Evolutionary conservation across 108 stramenopile species (phyloP).

Genomic region (Conticribra weissflogii): DNA sequence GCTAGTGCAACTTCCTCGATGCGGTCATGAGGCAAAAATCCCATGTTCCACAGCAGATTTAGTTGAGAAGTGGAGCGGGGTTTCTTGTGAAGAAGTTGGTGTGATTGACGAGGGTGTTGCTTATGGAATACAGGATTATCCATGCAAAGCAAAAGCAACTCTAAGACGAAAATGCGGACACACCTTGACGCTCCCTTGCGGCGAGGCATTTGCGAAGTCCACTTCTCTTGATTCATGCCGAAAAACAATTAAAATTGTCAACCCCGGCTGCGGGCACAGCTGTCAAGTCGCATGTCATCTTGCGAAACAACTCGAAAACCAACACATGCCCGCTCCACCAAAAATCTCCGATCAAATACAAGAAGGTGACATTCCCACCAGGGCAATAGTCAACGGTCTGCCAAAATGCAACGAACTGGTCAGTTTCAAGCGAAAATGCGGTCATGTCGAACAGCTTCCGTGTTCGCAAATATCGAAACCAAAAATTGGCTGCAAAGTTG

Average conservation of each 20-base stretch:
- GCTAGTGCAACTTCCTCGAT: slow-evolving; percentile 22
- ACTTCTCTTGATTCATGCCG: slow-evolving; percentile 8
- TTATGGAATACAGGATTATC: slow-evolving; percentile 37
- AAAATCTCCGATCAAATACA: slow-evolving; percentile 9
- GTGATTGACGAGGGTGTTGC: slow-evolving; percentile 32
- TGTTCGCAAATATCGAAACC: slow-evolving; percentile 15
- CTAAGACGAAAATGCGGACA: slow-evolving; percentile 30
- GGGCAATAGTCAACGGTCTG: slow-evolving; percentile 13
- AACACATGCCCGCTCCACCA: slow-evolving; percentile 2
- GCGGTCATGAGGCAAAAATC: slow-evolving; percentile 32
- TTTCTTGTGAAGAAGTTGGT: slow-evolving; percentile 24
- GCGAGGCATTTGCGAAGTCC: slow-evolving; percentile 16
- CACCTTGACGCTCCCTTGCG: slow-evolving; percentile 7
- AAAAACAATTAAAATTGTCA: slow-evolving; percentile 2
- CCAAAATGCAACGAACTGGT: slow-evolving; percentile 29
- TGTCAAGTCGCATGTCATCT: slow-evolving; percentile 21
- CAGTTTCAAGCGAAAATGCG: slow-evolving; percentile 29
- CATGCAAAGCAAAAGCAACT: slow-evolving; percentile 13
- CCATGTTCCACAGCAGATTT: slow-evolving; percentile 6
- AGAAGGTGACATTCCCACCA: slow-evolving; percentile 15
- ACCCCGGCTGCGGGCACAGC: slow-evolving; percentile 23
- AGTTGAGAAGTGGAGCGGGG: slow-evolving; percentile 24
- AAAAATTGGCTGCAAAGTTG: slow-evolving; percentile 18
- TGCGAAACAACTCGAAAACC: neutral
- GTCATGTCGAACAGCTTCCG: slow-evolving; percentile 30